Base-by-base conservation (phyloP, 192 early-diverging fungal species). In the Dissophora ornata region DNA sequence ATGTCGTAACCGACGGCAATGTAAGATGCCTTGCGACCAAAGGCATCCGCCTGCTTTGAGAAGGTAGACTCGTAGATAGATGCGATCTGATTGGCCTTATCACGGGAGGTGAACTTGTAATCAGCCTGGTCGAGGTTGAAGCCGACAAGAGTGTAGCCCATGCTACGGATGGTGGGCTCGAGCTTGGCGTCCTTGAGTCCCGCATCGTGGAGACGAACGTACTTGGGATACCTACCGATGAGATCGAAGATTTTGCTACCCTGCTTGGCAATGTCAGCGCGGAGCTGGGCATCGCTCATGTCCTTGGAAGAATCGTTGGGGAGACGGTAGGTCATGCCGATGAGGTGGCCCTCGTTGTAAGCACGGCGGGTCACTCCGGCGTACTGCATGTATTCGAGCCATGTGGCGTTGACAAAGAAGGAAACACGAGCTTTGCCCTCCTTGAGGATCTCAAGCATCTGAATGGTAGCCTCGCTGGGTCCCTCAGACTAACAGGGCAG, bases 311-410 rank as follows among this genome's bases (percentile, higher is more conserved):
- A 70, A 25, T 85, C 84, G 28, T 79, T 69, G n/a, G 84, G 84
- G 18, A 82, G 48, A 38, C 84, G 84, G 55, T 85, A 85, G 44
- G 81, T 85, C 84, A 85, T 85, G 16, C 84, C 84, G 62, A 85
- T 85, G 38, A 83, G 69, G 48, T 85, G 84, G n/a, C 84, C 84
- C 28, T 85, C 81, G 44, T 59, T 85, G 65, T 85, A 85, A 50
- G 84, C 81, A 45, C 84, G 84, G 24, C 82, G 84, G 25, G 82
- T 67, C 32, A 85, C 79, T 28, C 80, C 80, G 3, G 84, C 84
- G 45, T 85, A 85, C 44, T 85, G 84, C 59, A 82, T 82, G 29
- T 82, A 82, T 38, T 85, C 82, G 22, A 85, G 75, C 83, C 84
- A 85, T 15, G 84, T 83, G 0, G 84, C 81, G 52, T 85, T 85